Percentiles rank a stretch among this genome's conserved stretches.
Conservation (phyloP, 208 protist genomes). For the Borovskyia barvae region DNA sequence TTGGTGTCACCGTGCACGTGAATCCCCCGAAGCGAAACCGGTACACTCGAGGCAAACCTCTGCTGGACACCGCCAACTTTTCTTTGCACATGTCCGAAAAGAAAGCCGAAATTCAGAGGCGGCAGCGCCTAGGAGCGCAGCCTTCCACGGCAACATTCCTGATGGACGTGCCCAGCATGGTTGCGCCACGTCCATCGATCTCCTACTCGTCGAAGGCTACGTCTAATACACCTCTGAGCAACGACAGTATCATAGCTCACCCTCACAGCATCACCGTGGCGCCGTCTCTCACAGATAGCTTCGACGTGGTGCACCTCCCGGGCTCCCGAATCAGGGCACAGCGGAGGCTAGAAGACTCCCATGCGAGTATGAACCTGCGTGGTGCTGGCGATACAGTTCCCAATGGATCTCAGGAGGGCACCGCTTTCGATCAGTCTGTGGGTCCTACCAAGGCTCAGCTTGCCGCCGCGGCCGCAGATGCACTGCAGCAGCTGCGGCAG, state of each 20-base stretch:
- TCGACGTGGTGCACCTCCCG: too few species aligned
- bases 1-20: constrained; percentile 3
- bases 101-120: neutral
- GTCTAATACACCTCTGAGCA: neutral
- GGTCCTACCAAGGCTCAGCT: constrained; percentile 14
- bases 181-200: constrained; percentile 7
- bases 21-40: constrained; percentile 3
- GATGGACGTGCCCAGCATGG: constrained; percentile 4
- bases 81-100: too few species aligned
- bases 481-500: constrained; percentile 28
- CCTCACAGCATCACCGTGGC: neutral
- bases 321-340: too few species aligned
- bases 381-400: too few species aligned
- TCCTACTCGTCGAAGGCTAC: neutral
- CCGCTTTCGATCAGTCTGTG: too few species aligned
- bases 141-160: neutral
- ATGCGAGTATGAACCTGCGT: too few species aligned
- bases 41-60: neutral
- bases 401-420: too few species aligned
- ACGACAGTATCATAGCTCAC: neutral
- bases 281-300: too few species aligned
- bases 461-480: constrained; percentile 22
- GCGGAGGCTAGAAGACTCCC: too few species aligned
- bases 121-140: constrained; percentile 6
- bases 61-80: too few species aligned